These are phyloP conservation scores for Fusarium sp. DNA, from an alignment of 2,329 filamentous ascomycete species.

Conservation along the genomic window DNA sequence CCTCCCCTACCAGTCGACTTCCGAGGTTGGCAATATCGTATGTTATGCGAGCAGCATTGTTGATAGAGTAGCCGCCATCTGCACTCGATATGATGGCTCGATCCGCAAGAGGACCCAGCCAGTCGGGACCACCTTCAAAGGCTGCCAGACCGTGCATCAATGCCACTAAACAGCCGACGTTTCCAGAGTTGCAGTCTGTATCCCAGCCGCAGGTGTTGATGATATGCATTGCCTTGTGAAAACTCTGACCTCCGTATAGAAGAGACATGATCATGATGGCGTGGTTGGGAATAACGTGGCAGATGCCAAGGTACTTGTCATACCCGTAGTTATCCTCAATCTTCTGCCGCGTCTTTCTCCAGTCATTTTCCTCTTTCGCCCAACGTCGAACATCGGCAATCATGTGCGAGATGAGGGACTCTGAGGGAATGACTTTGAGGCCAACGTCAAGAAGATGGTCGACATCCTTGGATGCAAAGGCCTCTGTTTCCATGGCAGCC, in stretches of 20 bases:
- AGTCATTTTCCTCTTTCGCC: conserved; percentile 41
- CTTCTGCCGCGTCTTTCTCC: conserved; percentile 46
- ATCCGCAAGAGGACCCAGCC: conserved; percentile 13
- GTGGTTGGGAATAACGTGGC: conserved; percentile 7
- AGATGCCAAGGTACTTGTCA: conserved; percentile 43
- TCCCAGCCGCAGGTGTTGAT: conserved; percentile 10
- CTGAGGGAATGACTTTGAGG: conserved; percentile 40
- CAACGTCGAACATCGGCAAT: conserved; percentile 44
- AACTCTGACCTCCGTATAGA: background rate
- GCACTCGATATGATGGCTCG: conserved; percentile 15
- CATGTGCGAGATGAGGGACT: conserved; percentile 43
- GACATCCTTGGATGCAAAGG: conserved; percentile 46
- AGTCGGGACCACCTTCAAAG: conserved; percentile 9
- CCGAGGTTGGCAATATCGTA: conserved; percentile 4
- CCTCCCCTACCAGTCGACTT: background rate
- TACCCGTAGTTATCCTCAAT: conserved; percentile 46
- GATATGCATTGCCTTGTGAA: conserved; percentile 7
- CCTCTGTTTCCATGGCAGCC: conserved; percentile 52
- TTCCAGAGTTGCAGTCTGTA: conserved; percentile 6
- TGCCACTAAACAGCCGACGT: background rate
- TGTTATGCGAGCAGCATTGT: conserved; percentile 6
- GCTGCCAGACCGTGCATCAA: background rate
- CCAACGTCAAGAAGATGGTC: conserved; percentile 45
- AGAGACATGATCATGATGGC: conserved; percentile 8
- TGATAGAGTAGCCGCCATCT: conserved; percentile 12